Evolutionary conservation across 495 filamentous ascomycete species (phyloP), one percentile per base, ranked within the genome.

Genomic region (Neohortaea acidophila): DNA sequence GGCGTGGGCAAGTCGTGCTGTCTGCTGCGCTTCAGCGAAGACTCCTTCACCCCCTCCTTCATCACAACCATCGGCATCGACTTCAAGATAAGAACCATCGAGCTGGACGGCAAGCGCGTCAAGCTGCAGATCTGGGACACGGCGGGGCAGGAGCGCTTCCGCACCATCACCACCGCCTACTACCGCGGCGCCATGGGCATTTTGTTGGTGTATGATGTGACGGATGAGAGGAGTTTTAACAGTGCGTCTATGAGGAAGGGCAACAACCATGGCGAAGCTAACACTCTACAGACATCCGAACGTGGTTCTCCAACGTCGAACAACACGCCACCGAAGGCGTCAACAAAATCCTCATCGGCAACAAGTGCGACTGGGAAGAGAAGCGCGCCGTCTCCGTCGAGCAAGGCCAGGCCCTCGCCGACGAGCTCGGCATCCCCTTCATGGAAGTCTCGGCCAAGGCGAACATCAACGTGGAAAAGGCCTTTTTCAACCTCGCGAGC

Each of bases 321-420:
- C 87, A 96, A 59, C 91, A 99, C 64, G 89, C 91, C 33, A 94
- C 86, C 43, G 89, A 96, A 64, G 91, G 91, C 47, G 89, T 99
- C 49, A 93, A 96, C 75, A 99, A 96, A 68, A 96, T 99, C 53
- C 76, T 99, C 34, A 94, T 99, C 43, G 89, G 89, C 51, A 99
- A 99, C 69, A 99, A 99, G 64, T 97, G 89, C 63, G 89, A 99
- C 64, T 96, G 91, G 91, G 87, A 96, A 62, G 89, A 99, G 61
- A 99, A 96, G 68, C 73, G 91, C 45, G 81, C 77, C 13, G 81
- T 99, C 14, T 83, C 84, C 19, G 93, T 79, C 32, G 84, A 96
- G 59, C 81, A 79, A 54, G 89, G 89, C 44, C 87, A 99, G 56
- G 73, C 79, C 48, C 71, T 99, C 24, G 89, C 89, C 19, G 81